Conservation (phyloP, 2,329 filamentous ascomycete genomes). For the Saccharata proteae region DNA sequence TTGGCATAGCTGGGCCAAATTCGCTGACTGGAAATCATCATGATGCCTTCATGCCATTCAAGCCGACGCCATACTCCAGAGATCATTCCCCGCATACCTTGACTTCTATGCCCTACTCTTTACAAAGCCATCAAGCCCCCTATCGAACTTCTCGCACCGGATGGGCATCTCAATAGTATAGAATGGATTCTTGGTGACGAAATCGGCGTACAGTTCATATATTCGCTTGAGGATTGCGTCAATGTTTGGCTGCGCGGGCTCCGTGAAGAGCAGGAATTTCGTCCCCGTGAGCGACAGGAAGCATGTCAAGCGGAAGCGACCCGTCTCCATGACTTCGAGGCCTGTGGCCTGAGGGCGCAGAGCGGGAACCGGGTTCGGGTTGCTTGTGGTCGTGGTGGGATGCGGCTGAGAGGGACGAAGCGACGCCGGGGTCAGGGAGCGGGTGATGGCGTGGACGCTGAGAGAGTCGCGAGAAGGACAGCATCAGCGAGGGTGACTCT, state of each 20-base stretch:
- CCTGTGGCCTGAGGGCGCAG: constrained; percentile 47
- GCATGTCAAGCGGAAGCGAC: constrained; percentile 90
- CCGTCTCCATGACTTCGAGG: constrained; percentile 84
- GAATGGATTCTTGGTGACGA: constrained; percentile 99
- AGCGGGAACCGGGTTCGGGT: constrained; percentile 19
- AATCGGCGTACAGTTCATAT: constrained; percentile 92
- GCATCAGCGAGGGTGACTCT: constrained; percentile 1
- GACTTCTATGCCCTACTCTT: constrained; percentile 37
- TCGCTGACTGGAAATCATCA: neutral
- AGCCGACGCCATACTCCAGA: neutral
- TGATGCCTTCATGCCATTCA: neutral
- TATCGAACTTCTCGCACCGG: constrained; percentile 87
- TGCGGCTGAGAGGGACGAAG: constrained; percentile 13
- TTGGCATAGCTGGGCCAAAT: neutral
- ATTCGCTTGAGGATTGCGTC: constrained; percentile 73
- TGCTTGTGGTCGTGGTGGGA: constrained; percentile 16
- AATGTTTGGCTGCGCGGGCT: constrained; percentile 75
- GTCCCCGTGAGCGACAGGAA: constrained; percentile 90
- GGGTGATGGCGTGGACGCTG: constrained; percentile 54
- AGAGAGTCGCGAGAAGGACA: constrained; percentile 5
- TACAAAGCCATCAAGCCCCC: constrained; percentile 70
- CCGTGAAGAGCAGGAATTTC: constrained; percentile 93
- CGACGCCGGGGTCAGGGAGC: constrained; percentile 35
- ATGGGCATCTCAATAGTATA: constrained; percentile 98
- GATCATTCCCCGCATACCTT: no score